A percentile compares a stretch with the other conserved stretches of the same genome.
These are phyloP conservation scores for Fusarium azukiicola DNA, from an alignment of 2,329 filamentous ascomycete species.

Conservation along the genomic window DNA sequence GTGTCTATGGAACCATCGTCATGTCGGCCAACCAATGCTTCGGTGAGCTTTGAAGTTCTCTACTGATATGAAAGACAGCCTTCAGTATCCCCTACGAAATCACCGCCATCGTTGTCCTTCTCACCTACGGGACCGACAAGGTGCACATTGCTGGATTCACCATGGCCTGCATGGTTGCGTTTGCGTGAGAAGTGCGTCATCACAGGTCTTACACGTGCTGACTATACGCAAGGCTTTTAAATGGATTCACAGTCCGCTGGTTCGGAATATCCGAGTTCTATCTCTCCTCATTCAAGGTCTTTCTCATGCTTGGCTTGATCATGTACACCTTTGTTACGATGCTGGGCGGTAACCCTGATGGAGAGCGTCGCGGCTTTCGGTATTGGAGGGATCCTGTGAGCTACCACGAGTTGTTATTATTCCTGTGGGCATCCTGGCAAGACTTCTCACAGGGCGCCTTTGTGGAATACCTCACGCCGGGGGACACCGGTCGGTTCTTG, in stretches of 20 bases:
- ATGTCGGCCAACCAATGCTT: not conserved
- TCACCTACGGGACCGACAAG: slow-evolving; percentile 58
- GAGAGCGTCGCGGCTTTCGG: slow-evolving; percentile 84
- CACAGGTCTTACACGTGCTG: slow-evolving; percentile 27
- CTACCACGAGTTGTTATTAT: too few relatives aligned
- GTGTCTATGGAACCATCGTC: not conserved
- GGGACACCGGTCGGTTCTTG: slow-evolving; percentile 82
- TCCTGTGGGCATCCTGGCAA: too few relatives aligned
- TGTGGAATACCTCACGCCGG: slow-evolving; percentile 77
- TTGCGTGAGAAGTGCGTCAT: slow-evolving; percentile 33
- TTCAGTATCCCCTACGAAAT: slow-evolving; percentile 64
- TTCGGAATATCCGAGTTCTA: slow-evolving; percentile 87
- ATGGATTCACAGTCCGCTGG: slow-evolving; percentile 81
- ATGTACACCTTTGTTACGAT: slow-evolving; percentile 88
- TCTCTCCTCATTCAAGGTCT: slow-evolving; percentile 79
- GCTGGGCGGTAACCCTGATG: slow-evolving; percentile 86
- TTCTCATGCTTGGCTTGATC: slow-evolving; percentile 84
- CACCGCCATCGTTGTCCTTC: slow-evolving; percentile 62
- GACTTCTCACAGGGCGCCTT: slow-evolving; percentile 47
- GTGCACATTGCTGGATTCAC: slow-evolving; percentile 21
- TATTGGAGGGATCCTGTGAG: slow-evolving; percentile 73
- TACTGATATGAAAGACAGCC: slow-evolving; percentile 33
- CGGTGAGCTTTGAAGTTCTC: too few relatives aligned
- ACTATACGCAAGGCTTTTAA: slow-evolving; percentile 67
- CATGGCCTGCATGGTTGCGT: too few relatives aligned